phyloP scores from a whole-genome alignment of 1,284 basidiomycete species.

The Cryptococcus sp. region DNA sequence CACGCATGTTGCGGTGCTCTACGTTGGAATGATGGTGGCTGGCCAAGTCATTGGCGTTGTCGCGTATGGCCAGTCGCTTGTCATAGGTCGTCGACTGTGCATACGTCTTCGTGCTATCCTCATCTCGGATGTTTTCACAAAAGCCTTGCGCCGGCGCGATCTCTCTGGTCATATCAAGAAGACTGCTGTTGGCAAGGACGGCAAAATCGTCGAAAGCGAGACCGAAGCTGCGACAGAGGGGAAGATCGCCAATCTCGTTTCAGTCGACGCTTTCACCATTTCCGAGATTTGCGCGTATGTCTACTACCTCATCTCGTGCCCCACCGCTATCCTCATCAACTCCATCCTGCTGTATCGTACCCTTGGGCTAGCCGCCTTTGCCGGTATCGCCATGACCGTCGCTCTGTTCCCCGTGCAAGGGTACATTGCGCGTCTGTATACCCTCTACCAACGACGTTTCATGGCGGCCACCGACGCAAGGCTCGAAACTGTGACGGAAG shows the following conservation, averaged over 20 bases:
- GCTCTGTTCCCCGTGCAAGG: slow-evolving; percentile 53
- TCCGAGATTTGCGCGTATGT: slow-evolving; percentile 51
- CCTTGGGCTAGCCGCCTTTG: slow-evolving; percentile 54
- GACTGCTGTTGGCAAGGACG: slow-evolving; percentile 25
- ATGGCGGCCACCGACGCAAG: slow-evolving; percentile 59
- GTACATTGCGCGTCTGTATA: slow-evolving; percentile 54
- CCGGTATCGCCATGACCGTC: slow-evolving; percentile 54
- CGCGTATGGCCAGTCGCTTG: slow-evolving; percentile 55
- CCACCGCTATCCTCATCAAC: slow-evolving; percentile 56
- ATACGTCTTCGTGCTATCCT: slow-evolving; percentile 57
- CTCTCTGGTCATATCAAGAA: slow-evolving; percentile 48
- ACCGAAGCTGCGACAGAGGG: slow-evolving; percentile 54
- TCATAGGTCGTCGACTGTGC: slow-evolving; percentile 57
- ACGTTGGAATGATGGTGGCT: slow-evolving; percentile 56
- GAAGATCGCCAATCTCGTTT: slow-evolving; percentile 60
- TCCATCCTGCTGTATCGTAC: slow-evolving; percentile 55
- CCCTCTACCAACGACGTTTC: slow-evolving; percentile 55
- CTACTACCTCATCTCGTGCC: slow-evolving; percentile 49
- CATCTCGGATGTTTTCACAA: slow-evolving; percentile 60
- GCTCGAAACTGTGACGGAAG: slow-evolving; percentile 59
- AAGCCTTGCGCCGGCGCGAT: slow-evolving; percentile 58
- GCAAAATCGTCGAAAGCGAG: slow-evolving; percentile 21
- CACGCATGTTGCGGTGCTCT: slow-evolving; percentile 57
- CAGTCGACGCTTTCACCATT: slow-evolving; percentile 58
- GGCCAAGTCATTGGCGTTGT: slow-evolving; percentile 54